Evolutionary conservation across 2,329 filamentous ascomycete species (phyloP).

Genomic region (Beauveria sp.): DNA sequence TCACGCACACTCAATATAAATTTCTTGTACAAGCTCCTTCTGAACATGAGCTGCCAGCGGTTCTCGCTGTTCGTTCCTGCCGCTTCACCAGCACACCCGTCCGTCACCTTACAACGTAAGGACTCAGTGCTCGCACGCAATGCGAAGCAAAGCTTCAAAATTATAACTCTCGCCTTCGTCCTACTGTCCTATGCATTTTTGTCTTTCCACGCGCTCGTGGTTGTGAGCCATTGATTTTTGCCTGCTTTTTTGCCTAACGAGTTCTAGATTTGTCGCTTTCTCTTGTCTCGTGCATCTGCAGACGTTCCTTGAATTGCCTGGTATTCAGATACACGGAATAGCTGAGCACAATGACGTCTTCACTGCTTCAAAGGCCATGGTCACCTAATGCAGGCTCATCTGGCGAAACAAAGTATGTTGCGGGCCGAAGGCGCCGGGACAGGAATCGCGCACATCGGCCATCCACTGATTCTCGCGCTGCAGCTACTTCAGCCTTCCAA

Average conservation of each 20-base stretch:
- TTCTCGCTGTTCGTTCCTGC: neutral
- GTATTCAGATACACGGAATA: neutral
- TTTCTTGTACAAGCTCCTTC: neutral
- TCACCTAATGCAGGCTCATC: slow-evolving; percentile 1
- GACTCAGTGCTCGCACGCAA: neutral
- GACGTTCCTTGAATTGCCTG: neutral
- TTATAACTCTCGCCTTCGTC: neutral
- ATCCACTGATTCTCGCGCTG: neutral
- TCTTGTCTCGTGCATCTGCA: neutral
- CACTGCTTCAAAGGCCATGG: slow-evolving; percentile 7
- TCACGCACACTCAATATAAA: neutral
- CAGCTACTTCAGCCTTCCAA: slow-evolving; percentile 27
- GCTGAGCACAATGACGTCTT: neutral
- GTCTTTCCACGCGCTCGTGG: neutral
- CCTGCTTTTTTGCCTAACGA: neutral
- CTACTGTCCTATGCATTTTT: neutral
- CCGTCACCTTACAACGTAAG: neutral
- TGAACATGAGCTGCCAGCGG: neutral
- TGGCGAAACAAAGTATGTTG: slow-evolving; percentile 6
- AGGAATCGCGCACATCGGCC: neutral
- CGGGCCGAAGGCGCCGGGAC: no score
- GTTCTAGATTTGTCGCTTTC: neutral
- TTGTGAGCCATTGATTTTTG: neutral
- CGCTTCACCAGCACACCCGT: neutral
- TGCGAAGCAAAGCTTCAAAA: neutral